phyloP scores from a whole-genome alignment of 2,329 filamentous ascomycete genomes.

The Ophiostoma perfectum region DNA sequence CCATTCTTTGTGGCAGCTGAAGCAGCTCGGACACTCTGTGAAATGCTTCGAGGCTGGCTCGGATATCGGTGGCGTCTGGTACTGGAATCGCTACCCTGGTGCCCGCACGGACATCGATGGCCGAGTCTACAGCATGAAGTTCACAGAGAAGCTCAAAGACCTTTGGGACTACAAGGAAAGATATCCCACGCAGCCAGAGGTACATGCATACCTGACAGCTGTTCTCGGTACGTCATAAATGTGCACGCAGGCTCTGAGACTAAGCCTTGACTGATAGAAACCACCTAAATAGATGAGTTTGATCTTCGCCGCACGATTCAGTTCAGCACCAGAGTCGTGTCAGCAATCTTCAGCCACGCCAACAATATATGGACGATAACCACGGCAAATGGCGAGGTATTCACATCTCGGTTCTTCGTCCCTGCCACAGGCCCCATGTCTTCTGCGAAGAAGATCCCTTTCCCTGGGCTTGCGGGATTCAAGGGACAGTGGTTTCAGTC shows the following conservation, averaged over 20 bases:
- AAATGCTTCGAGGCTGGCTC: constrained; percentile 62
- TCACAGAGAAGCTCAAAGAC: constrained; percentile 49
- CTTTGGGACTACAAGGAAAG: constrained; percentile 42
- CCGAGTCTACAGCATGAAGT: constrained; percentile 53
- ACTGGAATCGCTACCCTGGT: constrained; percentile 69
- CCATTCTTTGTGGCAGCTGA: constrained; percentile 60
- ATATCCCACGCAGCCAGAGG: constrained; percentile 20
- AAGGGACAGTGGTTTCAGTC: constrained; percentile 50
- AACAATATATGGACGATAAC: not conserved
- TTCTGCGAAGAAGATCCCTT: constrained; percentile 53
- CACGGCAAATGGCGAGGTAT: constrained; percentile 26
- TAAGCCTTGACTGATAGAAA: not conserved
- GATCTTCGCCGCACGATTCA: not conserved
- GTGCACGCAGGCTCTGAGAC: constrained; percentile 33
- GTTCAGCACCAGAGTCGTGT: not conserved
- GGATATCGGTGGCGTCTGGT: constrained; percentile 72
- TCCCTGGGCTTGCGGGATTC: constrained; percentile 64
- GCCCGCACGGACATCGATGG: constrained; percentile 68
- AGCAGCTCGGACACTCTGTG: constrained; percentile 52
- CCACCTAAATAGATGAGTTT: not conserved
- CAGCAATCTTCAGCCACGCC: not conserved
- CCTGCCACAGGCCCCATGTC: constrained; percentile 62
- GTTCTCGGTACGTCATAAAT: constrained; percentile 11
- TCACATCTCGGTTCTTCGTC: constrained; percentile 51
- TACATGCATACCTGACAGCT: constrained; percentile 18